Evolutionary conservation across 2,329 filamentous ascomycete genomes (phyloP).

Genomic region (Coniosporium tulheliwenetii): DNA sequence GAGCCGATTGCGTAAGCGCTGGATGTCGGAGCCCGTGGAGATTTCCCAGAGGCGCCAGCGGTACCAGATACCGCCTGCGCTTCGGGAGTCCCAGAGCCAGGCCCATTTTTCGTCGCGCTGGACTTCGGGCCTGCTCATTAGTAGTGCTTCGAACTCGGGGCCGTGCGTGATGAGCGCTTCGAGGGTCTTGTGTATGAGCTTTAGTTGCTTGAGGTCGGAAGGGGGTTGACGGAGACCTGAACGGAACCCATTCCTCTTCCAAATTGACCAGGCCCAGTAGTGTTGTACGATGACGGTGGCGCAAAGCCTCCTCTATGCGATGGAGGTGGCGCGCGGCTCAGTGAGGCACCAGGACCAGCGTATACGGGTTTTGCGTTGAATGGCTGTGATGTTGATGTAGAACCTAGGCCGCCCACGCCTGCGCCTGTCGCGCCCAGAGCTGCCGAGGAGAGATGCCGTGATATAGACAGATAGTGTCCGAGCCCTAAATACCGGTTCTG

Average conservation of each 20-base stretch:
- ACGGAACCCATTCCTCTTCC: conserved; percentile 6
- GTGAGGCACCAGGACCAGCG: conserved; percentile 25
- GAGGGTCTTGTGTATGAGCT: conserved; percentile 75
- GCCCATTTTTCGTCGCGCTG: conserved; percentile 82
- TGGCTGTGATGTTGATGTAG: conserved; percentile 31
- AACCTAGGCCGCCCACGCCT: conserved; percentile 26
- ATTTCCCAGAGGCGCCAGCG: conserved; percentile 83
- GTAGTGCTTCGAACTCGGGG: conserved; percentile 74
- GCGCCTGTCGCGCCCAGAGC: conserved; percentile 42
- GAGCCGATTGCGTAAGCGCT: conserved; percentile 23
- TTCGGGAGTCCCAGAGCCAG: conserved; percentile 81
- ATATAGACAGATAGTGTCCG: conserved; percentile 67
- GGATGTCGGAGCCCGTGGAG: conserved; percentile 42
- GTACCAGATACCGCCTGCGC: conserved; percentile 73
- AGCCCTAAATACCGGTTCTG: conserved; percentile 77
- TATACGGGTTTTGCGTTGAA: conserved; percentile 54
- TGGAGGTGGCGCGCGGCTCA: conserved; percentile 34
- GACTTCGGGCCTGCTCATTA: conserved; percentile 76
- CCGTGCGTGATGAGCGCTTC: conserved; percentile 68
- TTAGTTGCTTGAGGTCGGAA: conserved; percentile 60
- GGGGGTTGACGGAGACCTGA: conserved; percentile 46
- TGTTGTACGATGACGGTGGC: conserved; percentile 57
- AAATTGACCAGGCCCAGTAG: conserved; percentile 37
- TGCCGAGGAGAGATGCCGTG: conserved; percentile 67
- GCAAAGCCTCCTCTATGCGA: conserved; percentile 50